Evolutionary conservation across 129 eudicot genomes (phyloP), one percentile per base, ranked within the genome.

Genomic region (Flaveria trinervia): DNA sequence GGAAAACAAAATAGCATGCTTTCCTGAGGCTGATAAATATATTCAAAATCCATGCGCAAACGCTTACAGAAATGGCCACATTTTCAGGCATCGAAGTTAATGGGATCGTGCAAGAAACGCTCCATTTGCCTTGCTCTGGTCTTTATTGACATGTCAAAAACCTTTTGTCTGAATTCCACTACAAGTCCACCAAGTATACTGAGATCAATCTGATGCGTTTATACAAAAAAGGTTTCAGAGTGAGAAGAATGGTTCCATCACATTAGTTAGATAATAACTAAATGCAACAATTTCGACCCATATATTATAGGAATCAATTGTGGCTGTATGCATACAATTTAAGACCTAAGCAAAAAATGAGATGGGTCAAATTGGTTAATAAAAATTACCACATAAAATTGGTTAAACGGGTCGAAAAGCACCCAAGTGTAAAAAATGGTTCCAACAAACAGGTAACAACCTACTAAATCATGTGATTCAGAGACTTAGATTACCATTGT

Each of bases 51-150:
- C 62, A 4, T 36, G 30, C 43, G 15, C n/a, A 61, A 50, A 14
- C 11, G 75, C 61, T 61, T 61, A 79, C 50, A 71, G 54, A 54
- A 23, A 73, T 23, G 23, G 33, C 18, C 22, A 61, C 3, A 23
- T 28, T 65, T 41, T 80, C 75, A 80, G 69, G 83, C 65, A 15
- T 74, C 85, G 50, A 86, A 50, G 88, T 86, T 88, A 78, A 83
- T 46, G 9, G 98, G 98, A 43, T 90, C 92, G 23, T 97, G 86
- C 79, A 93, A 84, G 83, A 93, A 90, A 77, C 95, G 81, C 84
- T 92, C 96, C 98, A 92, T 92, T 85, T 92, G 92, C 62, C 80
- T 82, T 36, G 98, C 98, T 88, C 96, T 83, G 3, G 94, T 92
- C 79, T 78, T 92, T 44, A 92, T 92, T 55, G 98, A 92, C 92